Evolutionary conservation across 495 filamentous ascomycete species (phyloP).

Genomic region (Penicillium bovifimosum): DNA sequence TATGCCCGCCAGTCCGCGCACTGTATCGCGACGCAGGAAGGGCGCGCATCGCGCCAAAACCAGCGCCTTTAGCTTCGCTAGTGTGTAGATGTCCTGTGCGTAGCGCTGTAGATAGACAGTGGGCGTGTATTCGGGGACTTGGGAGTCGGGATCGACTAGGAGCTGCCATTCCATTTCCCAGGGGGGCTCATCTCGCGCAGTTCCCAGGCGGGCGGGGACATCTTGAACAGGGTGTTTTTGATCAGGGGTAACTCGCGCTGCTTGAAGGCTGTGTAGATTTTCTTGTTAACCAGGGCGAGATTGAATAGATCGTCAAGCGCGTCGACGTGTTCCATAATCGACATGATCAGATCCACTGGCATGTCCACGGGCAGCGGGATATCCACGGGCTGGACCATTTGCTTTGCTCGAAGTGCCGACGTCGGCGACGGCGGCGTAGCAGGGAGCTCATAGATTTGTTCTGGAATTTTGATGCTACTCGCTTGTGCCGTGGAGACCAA

Average conservation of each 20-base stretch:
- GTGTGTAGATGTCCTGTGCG: constrained; percentile 52
- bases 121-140: constrained; percentile 54
- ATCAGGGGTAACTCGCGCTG: constrained; percentile 52
- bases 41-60: constrained; percentile 54
- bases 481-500: constrained; percentile 19
- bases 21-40: constrained; percentile 54
- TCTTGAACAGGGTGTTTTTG: constrained; percentile 47
- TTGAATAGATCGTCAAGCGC: constrained; percentile 55
- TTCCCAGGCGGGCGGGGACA: constrained; percentile 63
- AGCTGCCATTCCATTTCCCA: constrained; percentile 42
- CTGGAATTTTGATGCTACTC: constrained; percentile 17
- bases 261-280: constrained; percentile 59
- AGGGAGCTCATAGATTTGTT: constrained; percentile 37
- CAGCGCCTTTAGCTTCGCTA: constrained; percentile 54
- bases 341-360: constrained; percentile 45
- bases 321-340: constrained; percentile 46
- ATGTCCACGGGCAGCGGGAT: constrained; percentile 33
- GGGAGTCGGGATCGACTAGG: constrained; percentile 39
- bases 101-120: constrained; percentile 51
- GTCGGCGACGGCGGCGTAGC: constrained; percentile 27
- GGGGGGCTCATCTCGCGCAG: constrained; percentile 58
- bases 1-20: constrained; percentile 48
- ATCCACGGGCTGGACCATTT: not conserved
- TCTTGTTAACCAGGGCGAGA: constrained; percentile 49
- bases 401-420: not conserved